Conservation (phyloP, 1,284 basidiomycete genomes). For the Macrocystidia cucumis region DNA sequence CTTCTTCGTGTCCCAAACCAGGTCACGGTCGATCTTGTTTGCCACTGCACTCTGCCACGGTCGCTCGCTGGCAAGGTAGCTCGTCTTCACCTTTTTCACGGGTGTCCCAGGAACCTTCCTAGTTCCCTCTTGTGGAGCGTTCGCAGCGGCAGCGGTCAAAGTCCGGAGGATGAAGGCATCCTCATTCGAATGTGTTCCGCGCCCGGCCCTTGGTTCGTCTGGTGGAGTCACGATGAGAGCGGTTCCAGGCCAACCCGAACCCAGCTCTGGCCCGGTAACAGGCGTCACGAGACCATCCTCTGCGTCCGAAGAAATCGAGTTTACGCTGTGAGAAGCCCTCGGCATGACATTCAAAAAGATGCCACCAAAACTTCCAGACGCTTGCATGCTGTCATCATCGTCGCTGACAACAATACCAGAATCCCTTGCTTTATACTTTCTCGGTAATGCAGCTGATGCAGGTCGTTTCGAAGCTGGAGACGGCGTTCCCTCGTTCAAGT, state of each 20-base stretch:
- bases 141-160: slow-evolving; percentile 50
- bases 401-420: slow-evolving; percentile 57
- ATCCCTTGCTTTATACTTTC: slow-evolving; percentile 66
- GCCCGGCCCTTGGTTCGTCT: slow-evolving; percentile 18
- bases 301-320: slow-evolving; percentile 49
- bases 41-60: slow-evolving; percentile 77
- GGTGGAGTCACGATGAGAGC: slow-evolving; percentile 35
- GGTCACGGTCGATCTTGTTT: slow-evolving; percentile 55
- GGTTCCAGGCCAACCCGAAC: slow-evolving; percentile 57
- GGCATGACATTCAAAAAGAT: slow-evolving; percentile 37
- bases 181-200: slow-evolving; percentile 37
- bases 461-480: slow-evolving; percentile 43
- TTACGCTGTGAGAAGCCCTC: slow-evolving; percentile 49
- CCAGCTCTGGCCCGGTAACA: slow-evolving; percentile 39
- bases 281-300: slow-evolving; percentile 65
- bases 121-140: slow-evolving; percentile 33
- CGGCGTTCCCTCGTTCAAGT: slow-evolving; percentile 45
- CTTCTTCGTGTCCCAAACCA: slow-evolving; percentile 41
- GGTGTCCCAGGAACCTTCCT: slow-evolving; percentile 74
- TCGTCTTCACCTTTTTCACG: slow-evolving; percentile 63
- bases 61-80: slow-evolving; percentile 46
- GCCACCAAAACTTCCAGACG: slow-evolving; percentile 16
- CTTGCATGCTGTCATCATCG: slow-evolving; percentile 38
- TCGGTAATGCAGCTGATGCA: slow-evolving; percentile 30
- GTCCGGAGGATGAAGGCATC: slow-evolving; percentile 68